Evolutionary conservation across 208 protist species (phyloP), one percentile per base, ranked within the genome.

Genomic region (Wallacemonas sp.): DNA sequence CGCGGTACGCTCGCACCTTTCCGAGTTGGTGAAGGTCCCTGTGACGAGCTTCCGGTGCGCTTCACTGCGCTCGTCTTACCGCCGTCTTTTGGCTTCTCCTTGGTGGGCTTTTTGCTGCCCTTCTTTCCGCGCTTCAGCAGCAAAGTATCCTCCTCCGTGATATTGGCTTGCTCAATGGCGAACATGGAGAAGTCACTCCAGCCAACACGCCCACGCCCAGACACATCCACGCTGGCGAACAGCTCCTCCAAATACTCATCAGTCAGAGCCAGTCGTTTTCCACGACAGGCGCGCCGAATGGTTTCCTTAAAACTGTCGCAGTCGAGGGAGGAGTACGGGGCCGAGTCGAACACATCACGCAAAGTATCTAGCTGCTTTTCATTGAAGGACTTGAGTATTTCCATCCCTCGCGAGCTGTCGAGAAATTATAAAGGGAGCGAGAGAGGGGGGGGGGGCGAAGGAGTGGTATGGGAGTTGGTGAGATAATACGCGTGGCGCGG

Each of bases 161-260:
- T 61, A 19, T 45, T 27, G 6, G 66, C 68, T 44, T 75, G 67
- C 12, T 88, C 72, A 58, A 88, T 79, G 24, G 62, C 64, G 42
- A 80, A 80, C 68, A 82, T 79, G 39, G 72, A 76, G 46, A 88
- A 85, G n/a, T 62, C 72, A 22, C 69, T 63, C 79, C 82, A 88
- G 22, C 69, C 68, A 33, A 88, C 76, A 21, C 68, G 62, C 1
- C 72, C 79, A 14, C 44, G 46, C 8, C 82, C 82, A 0, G 66
- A 41, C 24, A 83, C 68, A 55, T 88, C 82, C 5, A 83, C 56
- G 49, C 36, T 59, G 0, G 70, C 73, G 53, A 88, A 88, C 3
- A 88, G 46, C n/a, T 72, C 26, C 22, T 42, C 28, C n/a, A 85
- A 63, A 41, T 78, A 66, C 22, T 2, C 27, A 1, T 66, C 33